phyloP scores from a whole-genome alignment of 257 asterid species.

The Solanum gandarillasii region DNA sequence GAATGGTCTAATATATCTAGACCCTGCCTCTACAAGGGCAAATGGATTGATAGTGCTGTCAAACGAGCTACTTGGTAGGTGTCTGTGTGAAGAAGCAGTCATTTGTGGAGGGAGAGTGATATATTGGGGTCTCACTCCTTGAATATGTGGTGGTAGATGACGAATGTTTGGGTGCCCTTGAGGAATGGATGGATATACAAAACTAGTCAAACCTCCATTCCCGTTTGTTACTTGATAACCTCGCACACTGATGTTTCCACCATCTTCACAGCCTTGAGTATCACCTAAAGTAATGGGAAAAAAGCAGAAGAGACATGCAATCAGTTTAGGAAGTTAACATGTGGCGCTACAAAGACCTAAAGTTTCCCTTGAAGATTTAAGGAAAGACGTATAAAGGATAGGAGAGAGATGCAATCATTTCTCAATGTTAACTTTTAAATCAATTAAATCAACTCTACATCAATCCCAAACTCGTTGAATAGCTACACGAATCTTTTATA shows the following conservation, averaged over 20 bases:
- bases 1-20: slow-evolving; percentile 40
- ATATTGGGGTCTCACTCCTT: slow-evolving; percentile 41
- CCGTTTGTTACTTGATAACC: slow-evolving; percentile 38
- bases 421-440: background rate
- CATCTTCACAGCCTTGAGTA: slow-evolving; percentile 24
- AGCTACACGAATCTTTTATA: background rate
- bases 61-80: slow-evolving; percentile 12
- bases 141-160: slow-evolving; percentile 36
- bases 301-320: slow-evolving; percentile 1
- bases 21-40: slow-evolving; percentile 30
- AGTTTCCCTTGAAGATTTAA: background rate
- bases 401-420: background rate
- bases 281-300: background rate
- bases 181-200: slow-evolving; percentile 37
- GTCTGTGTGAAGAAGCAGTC: slow-evolving; percentile 38
- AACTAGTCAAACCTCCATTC: slow-evolving; percentile 31
- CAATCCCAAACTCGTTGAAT: background rate
- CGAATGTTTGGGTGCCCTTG: slow-evolving; percentile 39
- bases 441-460: background rate
- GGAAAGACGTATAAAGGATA: background rate
- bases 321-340: background rate
- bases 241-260: slow-evolving; percentile 33
- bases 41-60: slow-evolving; percentile 27
- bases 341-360: background rate
- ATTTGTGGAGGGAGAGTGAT: slow-evolving; percentile 39